A percentile compares a stretch with the other conserved stretches of the same genome.
These are phyloP conservation scores for Cicer judaicum DNA, from an alignment of 306 rosid genomes.

Conservation along the genomic window DNA sequence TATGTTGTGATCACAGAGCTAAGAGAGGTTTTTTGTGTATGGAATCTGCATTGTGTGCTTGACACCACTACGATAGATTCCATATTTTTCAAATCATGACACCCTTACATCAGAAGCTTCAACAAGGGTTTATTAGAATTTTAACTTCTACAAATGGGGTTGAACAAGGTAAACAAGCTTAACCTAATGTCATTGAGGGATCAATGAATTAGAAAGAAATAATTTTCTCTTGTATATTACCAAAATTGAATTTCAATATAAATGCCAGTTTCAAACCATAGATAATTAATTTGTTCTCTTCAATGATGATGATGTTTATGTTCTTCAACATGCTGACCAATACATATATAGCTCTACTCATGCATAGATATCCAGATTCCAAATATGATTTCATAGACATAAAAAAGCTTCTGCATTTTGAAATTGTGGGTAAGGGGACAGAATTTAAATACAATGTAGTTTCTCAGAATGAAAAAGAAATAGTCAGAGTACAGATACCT, in stretches of 20 bases:
- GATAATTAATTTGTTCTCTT: constrained; percentile 13
- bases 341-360: constrained; percentile 20
- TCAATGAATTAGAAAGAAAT: constrained; percentile 20
- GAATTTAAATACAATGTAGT: constrained; percentile 13
- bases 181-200: constrained; percentile 23
- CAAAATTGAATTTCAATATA: constrained; percentile 21
- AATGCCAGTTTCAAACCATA: constrained; percentile 11
- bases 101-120: constrained; percentile 24
- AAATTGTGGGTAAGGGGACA: neutral
- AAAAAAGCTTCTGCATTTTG: constrained; percentile 28
- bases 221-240: constrained; percentile 17
- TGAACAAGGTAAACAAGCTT: constrained; percentile 18
- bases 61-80: constrained; percentile 33
- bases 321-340: constrained; percentile 21
- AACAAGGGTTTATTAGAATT: neutral
- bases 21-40: constrained; percentile 1
- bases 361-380: constrained; percentile 14
- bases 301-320: constrained; percentile 4
- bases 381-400: constrained; percentile 22
- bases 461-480: constrained; percentile 38
- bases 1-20: constrained; percentile 1
- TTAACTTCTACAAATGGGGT: constrained; percentile 32
- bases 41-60: constrained; percentile 7
- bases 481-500: constrained; percentile 54
- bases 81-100: neutral